Conservation (phyloP, 2,329 filamentous ascomycete species). For the Mycosphaerelloides madeirae region DNA sequence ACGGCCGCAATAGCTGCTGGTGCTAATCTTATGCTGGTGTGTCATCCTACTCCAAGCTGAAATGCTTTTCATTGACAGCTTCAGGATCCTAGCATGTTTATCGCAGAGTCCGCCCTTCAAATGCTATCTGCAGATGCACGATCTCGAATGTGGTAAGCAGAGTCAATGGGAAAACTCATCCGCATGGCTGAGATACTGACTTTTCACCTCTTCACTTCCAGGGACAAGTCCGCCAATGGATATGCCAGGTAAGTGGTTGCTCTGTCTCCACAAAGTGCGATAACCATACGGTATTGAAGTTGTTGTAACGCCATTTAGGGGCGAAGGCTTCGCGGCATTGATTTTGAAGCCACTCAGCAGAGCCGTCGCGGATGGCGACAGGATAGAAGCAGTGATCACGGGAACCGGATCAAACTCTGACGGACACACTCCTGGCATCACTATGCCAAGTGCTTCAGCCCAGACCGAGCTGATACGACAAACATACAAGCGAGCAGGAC, state of each 20-base stretch:
- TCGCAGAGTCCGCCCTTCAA: conserved; percentile 17
- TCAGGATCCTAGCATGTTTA: conserved; percentile 8
- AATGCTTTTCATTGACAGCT: no score
- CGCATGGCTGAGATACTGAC: no score
- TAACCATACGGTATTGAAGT: no score
- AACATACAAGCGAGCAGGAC: conserved; percentile 33
- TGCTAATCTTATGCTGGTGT: conserved; percentile 29
- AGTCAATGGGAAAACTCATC: no score
- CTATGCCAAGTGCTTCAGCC: conserved; percentile 33
- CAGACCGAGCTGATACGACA: conserved; percentile 35
- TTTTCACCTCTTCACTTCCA: no score
- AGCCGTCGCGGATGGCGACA: conserved; percentile 46
- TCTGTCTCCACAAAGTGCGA: no score
- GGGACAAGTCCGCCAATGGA: conserved; percentile 41
- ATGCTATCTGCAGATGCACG: conserved; percentile 26
- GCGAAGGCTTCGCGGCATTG: conserved; percentile 49
- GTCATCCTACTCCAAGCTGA: no score
- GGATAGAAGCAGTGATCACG: conserved; percentile 38
- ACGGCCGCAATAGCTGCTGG: conserved; percentile 18
- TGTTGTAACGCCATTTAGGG: no score
- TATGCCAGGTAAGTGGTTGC: no score
- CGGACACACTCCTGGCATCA: conserved; percentile 35
- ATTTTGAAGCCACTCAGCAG: conserved; percentile 48
- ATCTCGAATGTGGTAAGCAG: conserved; percentile 31
- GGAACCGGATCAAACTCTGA: conserved; percentile 35